Base-by-base conservation (phyloP, 352 stramenopile species). In the Thalassiosira hispida region DNA sequence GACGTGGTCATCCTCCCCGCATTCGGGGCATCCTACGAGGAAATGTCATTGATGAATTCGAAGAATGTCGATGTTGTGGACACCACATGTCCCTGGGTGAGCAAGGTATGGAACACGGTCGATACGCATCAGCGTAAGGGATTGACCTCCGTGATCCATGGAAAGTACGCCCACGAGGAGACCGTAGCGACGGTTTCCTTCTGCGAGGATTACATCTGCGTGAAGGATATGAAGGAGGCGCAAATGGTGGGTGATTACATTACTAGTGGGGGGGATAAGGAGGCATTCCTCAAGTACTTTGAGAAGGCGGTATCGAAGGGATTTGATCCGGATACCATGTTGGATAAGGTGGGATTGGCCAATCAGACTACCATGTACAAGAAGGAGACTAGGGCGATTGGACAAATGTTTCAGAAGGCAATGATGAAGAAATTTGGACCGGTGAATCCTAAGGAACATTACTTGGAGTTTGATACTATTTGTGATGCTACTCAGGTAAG, bases 321-420 rank as follows among this genome's bases (percentile, higher is more conserved):
- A 68, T 96, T 96, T 76, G 93, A 96, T 85, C 93, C 93, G 22
- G 92, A 96, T 88, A 92, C 77, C 18, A 91, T 95, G 82, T 86
- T 96, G 16, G 46, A 85, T 3, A 96, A 96, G 78, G 77, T 96
- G 42, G 93, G 93, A 33, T 74, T 96, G 23, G 93, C 93, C 8
- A 96, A 96, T 85, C 93, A 96, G 83, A 96, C 93, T 16, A 96
- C 93, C 35, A 96, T 96, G 93, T 96, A 96, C 81, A 96, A 96
- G 85, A 92, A 94, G 61, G 93, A 96, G 77, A 94, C 90, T 2
- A 78, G 86, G 49, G 90, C 86, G 7, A 93, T 94, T 68, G 90
- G 90, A 35, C 86, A 94, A 59, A 56, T 96, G 23, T 89, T 96
- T 44, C 91, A 96, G 83, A 95, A 95, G 72, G 75, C 93, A 0